Evolutionary conservation across 768 basidiomycete genomes (phyloP), one percentile per base, ranked within the genome.

Genomic region (Suillus ampliporus): DNA sequence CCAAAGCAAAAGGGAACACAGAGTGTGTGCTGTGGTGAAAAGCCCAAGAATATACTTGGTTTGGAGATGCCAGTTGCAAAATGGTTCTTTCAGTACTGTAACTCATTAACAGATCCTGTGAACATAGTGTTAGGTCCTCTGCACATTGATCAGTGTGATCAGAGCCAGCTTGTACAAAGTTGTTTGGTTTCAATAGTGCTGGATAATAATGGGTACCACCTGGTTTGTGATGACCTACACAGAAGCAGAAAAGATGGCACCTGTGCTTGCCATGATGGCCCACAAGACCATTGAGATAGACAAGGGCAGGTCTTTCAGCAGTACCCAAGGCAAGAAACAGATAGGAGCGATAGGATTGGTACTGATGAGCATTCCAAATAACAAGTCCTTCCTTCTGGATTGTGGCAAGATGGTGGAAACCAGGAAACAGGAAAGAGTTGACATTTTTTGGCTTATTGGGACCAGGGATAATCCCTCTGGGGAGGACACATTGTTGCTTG

Each of bases 1-100:
- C 70, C 43, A 64, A 80, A 82, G 35, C 70, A 69, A 0, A 41
- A 40, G 2, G 81, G 79, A 11, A 79, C 61, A 0, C 66, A 64
- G 14, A 80, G 67, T 0, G 50, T 67, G 8, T 53, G 56, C 1
- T 61, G 43, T 1, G 31, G 26, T 2, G 57, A 57, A 34, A 83
- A 61, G 5, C 77, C 78, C 23, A 62, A 65, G 44, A 82, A 71
- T 17, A 83, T 70, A 8, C 65, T 76, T 1, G 76, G 76, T 43
- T 76, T 77, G 13, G 40, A 63, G 19, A 80, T 68, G 0, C 79
- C 79, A 8, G 76, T 79, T n/a, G 64, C 64, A 10, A 70, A 61
- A 0, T 76, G 71, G 5, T 48, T 28, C 9, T 58, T 23, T n/a
- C 69, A 51, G 58, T 73, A 80, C 17, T 74, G 34, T 2, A 65